Base-by-base conservation (phyloP, 2,329 filamentous ascomycete species). In the Dactylellina cionopaga region DNA sequence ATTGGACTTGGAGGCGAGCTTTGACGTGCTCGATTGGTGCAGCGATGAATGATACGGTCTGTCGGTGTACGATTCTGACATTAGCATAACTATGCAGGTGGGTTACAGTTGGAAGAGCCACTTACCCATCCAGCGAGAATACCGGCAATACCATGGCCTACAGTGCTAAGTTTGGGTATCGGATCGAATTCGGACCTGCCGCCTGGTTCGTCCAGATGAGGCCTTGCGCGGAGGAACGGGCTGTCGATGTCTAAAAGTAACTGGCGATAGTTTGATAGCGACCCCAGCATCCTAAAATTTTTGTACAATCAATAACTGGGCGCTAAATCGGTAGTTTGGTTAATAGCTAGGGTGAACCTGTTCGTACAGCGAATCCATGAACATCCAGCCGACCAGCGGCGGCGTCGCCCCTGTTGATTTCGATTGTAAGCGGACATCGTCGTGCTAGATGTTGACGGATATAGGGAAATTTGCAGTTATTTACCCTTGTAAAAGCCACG, bases 21-120 rank as follows among this genome's bases (percentile, higher is more conserved):
- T 98, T 98, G 81, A 98, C 84, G 80, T 99, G 95, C 82, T 99
- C 94, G 11, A 98, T 90, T 0, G 94, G 95, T 1, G 93, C 92
- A 1, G 94, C 95, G 77, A 98, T 88, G 81, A 98, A 93, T 78
- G 89, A 92, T 17, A 99, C 95, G 0, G 95, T 98, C 69, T 72
- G 35, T 29, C 2, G 31, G n/a, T n/a, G n/a, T n/a, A 37, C 2
- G 31, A 6, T 15, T 41, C 37, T 41, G 37, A n/a, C n/a, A n/a
- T n/a, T 41, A 41, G 37, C n/a, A n/a, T 41, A 6, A 4, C 5
- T 11, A 41, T n/a, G 17, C 2, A 24, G 24, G 37, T 17, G 19
- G 37, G 13, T 13, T 41, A n/a, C n/a, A n/a, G n/a, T n/a, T n/a
- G 6, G 35, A 9, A 33, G 5, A 19, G 31, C n/a, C 7, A 17